Base-by-base conservation (phyloP, 306 rosid genomes). In the Vachellia collinsii region DNA sequence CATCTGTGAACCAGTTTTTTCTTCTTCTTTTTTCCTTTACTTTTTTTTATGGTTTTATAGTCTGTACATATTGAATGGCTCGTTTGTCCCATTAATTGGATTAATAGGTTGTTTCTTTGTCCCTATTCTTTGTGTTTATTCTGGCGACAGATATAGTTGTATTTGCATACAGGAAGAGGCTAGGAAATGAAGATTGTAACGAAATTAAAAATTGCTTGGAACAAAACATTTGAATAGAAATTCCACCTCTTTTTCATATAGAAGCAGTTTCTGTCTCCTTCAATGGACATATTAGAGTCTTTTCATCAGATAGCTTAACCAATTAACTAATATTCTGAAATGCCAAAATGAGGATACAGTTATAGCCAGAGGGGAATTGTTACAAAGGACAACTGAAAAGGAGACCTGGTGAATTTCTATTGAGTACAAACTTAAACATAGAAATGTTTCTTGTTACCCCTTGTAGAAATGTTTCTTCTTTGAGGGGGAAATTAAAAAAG, bases 291-390 rank as follows among this genome's bases (percentile, higher is more conserved):
- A 61, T 20, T 67, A 66, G 20, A 29, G 47, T 12, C 13, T 62
- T 68, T 76, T 70, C 25, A 14, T 12, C 67, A 63, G 71, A 79
- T 4, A 75, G 17, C 47, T 48, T 53, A 75, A 79, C 64, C 64
- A 48, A 83, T 62, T 36, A 43, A 43, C 36, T 23, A 48, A 48
- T 29, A 29, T 22, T 73, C 41, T 13, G 23, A 83, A 5, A 47
- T 67, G 23, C 42, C 46, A 75, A 51, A 41, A 75, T 75, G 17
- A 34, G 56, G 25, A 8, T 38, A 46, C 38, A 48, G n/a, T 20
- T 58, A 19, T 70, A 62, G 69, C 47, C 25, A 50, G 13, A 34
- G 8, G 42, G 5, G 14, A 13, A 14, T 25, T 16, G 29, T 29
- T 29, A 29, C 19, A 3, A 17, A 42, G 56, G 62, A 47, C 44